A percentile compares a stretch with the other conserved stretches of the same genome.
Conservation (phyloP, 306 rosid genomes). For the Acmispon strigosus region DNA sequence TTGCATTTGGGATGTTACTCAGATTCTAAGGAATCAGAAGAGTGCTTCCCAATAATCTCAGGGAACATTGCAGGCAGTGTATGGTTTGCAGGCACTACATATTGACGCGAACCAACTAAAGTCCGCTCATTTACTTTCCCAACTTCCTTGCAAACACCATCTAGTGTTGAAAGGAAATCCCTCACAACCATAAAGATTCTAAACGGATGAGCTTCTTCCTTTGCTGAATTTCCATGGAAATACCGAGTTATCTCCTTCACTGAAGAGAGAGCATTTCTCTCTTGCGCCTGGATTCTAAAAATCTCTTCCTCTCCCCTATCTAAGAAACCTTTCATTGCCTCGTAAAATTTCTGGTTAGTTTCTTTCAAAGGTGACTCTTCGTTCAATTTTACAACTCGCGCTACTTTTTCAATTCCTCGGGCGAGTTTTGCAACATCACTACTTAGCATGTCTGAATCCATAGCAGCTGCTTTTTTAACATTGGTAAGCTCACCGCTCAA, state of each 20-base stretch:
- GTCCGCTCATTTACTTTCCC: conserved; percentile 76
- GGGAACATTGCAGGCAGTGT: conserved; percentile 36
- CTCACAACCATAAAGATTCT: conserved; percentile 75
- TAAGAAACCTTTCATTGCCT: conserved; percentile 59
- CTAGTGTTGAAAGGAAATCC: conserved; percentile 72
- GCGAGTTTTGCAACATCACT: conserved; percentile 65
- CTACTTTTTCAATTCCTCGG: conserved; percentile 53
- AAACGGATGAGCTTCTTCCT: conserved; percentile 85
- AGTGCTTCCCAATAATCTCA: conserved; percentile 36
- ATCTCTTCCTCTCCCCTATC: conserved; percentile 63
- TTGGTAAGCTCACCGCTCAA: conserved; percentile 76
- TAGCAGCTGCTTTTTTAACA: conserved; percentile 81
- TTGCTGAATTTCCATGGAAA: conserved; percentile 78
- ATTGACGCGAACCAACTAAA: conserved; percentile 52
- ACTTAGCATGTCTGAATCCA: conserved; percentile 72
- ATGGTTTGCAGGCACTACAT: conserved; percentile 33
- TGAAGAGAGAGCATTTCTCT: conserved; percentile 42
- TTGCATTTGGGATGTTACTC: conserved; percentile 11
- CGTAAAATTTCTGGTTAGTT: conserved; percentile 45
- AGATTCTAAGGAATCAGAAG: conserved; percentile 40
- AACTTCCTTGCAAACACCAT: conserved; percentile 78
- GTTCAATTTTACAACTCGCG: conserved; percentile 45
- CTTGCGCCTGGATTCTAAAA: conserved; percentile 44
- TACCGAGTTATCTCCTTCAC: conserved; percentile 81
- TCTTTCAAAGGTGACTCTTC: conserved; percentile 47